phyloP scores from a whole-genome alignment of 176 grass and related monocot genomes.

The Juncus effusus region DNA sequence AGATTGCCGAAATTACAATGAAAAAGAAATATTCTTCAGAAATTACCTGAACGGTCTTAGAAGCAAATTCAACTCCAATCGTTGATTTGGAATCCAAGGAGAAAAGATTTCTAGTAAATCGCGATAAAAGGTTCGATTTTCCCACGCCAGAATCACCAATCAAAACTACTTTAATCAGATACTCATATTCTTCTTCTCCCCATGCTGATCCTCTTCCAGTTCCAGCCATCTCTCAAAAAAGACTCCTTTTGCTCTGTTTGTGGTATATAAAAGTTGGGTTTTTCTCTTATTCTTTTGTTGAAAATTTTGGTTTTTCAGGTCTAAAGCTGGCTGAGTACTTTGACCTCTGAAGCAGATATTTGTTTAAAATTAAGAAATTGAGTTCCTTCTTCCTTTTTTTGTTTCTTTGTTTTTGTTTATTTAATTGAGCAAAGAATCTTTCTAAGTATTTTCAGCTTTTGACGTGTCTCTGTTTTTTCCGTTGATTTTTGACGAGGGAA shows the following conservation, averaged over 20 bases:
- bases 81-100: constrained; percentile 87
- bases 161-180: constrained; percentile 88
- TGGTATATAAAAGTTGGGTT: too few relatives aligned
- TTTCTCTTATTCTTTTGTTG: too few relatives aligned
- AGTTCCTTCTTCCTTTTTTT: too few relatives aligned
- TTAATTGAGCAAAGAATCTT: too few relatives aligned
- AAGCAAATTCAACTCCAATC: constrained; percentile 90
- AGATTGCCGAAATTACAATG: background rate
- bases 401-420: too few relatives aligned
- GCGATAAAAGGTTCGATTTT: constrained; percentile 82
- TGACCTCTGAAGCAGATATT: too few relatives aligned
- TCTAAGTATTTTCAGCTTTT: background rate
- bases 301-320: too few relatives aligned
- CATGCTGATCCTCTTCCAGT: constrained; percentile 50
- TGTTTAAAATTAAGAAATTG: too few relatives aligned
- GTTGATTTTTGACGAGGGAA: constrained; percentile 30
- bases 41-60: constrained; percentile 61
- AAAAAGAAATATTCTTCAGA: background rate
- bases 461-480: constrained; percentile 23
- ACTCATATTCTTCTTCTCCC: constrained; percentile 78
- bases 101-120: constrained; percentile 83
- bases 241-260: too few relatives aligned
- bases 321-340: too few relatives aligned
- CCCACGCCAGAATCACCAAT: constrained; percentile 84
- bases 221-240: constrained; percentile 34